Base-by-base conservation (phyloP, 2,329 filamentous ascomycete species). In the Pseudofabraea citricarpa region DNA sequence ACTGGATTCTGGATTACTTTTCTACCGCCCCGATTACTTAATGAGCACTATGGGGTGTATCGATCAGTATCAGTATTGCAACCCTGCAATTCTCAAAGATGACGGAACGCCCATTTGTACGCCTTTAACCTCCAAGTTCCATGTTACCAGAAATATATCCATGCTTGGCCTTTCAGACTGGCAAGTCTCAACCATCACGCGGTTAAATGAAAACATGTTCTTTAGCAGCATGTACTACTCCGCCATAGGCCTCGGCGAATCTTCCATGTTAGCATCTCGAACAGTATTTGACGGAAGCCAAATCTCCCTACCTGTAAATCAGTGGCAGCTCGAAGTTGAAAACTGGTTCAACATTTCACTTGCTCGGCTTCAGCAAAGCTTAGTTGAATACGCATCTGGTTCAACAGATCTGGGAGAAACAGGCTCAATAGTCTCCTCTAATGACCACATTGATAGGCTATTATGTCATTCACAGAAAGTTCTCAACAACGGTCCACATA, bases 241-340 rank as follows among this genome's bases (percentile, higher is more conserved):
- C 6, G 43, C 39, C 22, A 20, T 32, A 32, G 46, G 46, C 18
- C 42, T 33, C n/a, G 49, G 38, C 7, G 16, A 23, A n/a, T 38
- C 39, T n/a, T 50, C 50, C 8, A 42, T 57, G 4, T 46, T 42
- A 16, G 52, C 46, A 21, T 36, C 47, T 21, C 10, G 42, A 24
- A 50, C 37, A 3, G 43, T 53, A 13, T 36, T 24, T 13, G 26
- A 27, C 16, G 39, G 33, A 16, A 29, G 36, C 7, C 55, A 59
- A 16, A 39, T 23, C 5, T 40, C 46, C 3, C 39, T 64, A 3
- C 58, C 61, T 1, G 35, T 47, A 13, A 59, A 60, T 22, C 64
- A 67, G 44, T 66, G 65, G 63, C 54, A 62, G 31, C 40, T 56
- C 9, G 64, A 66, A 43, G 49, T 64, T 8, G 45, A 55, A 16